These are phyloP conservation scores for Buxus sempervirens DNA, from an alignment of 164 flowering plant species.

Conservation along the genomic window DNA sequence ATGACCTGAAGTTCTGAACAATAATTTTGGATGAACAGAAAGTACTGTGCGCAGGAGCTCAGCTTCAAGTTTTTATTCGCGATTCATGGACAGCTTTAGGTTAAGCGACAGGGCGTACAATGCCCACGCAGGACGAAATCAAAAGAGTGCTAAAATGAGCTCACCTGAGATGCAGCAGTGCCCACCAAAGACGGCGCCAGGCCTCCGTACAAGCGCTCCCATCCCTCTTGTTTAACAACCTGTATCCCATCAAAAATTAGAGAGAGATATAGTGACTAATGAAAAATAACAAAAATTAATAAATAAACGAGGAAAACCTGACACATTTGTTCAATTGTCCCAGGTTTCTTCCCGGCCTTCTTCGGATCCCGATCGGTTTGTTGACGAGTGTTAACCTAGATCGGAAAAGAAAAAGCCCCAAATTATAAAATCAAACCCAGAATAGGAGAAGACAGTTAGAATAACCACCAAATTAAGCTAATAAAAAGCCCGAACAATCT, in stretches of 20 bases:
- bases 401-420: neutral
- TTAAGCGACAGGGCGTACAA: too few species aligned
- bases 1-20: too few species aligned
- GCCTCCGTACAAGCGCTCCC: slow-evolving; percentile 85
- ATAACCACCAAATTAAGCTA: neutral
- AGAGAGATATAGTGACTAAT: neutral
- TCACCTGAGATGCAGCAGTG: slow-evolving; percentile 92
- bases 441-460: neutral
- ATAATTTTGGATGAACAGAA: too few species aligned
- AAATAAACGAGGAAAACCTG: slow-evolving; percentile 40
- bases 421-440: neutral
- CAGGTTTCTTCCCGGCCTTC: slow-evolving; percentile 48
- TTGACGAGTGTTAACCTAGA: slow-evolving; percentile 87
- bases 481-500: neutral
- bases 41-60: too few species aligned
- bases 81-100: too few species aligned
- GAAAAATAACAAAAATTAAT: slow-evolving; percentile 3
- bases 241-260: slow-evolving; percentile 10
- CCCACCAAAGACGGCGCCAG: slow-evolving; percentile 82
- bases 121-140: too few species aligned
- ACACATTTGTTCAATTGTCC: slow-evolving; percentile 69
- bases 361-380: slow-evolving; percentile 79
- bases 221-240: slow-evolving; percentile 89
- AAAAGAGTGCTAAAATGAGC: slow-evolving; percentile 7
- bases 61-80: too few species aligned